Percentiles rank a stretch among this genome's conserved stretches.
phyloP scores from a whole-genome alignment of 2,329 filamentous ascomycete species.

The Hypocreales sp. region DNA sequence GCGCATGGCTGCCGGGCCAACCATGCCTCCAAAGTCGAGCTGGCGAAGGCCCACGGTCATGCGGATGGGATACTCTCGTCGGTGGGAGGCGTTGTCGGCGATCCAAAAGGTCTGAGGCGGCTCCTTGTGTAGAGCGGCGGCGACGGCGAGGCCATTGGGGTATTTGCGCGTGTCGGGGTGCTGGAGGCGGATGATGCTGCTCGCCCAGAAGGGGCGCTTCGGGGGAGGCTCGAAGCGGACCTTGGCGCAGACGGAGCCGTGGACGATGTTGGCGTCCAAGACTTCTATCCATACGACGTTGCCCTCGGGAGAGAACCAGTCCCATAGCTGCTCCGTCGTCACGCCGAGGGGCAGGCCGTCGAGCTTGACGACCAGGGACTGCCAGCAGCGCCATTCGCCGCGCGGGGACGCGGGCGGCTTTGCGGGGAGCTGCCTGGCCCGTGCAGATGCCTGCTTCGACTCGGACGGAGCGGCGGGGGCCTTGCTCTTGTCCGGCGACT shows the following conservation, averaged over 20 bases:
- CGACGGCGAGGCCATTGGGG: constrained; percentile 9
- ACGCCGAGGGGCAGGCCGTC: constrained; percentile 17
- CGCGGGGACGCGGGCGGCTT: not conserved
- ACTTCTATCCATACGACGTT: constrained; percentile 41
- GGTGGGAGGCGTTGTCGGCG: constrained; percentile 5
- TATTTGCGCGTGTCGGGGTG: constrained; percentile 8
- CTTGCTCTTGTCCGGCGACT: too few species aligned
- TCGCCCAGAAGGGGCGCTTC: constrained; percentile 31
- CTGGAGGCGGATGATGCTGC: constrained; percentile 11
- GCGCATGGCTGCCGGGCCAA: constrained; percentile 39
- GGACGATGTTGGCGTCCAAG: constrained; percentile 17
- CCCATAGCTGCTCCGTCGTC: constrained; percentile 29
- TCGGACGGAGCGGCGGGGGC: too few species aligned
- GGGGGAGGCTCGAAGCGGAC: constrained; percentile 46
- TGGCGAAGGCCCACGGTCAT: constrained; percentile 26
- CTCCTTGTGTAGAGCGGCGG: constrained; percentile 1
- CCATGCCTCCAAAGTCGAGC: constrained; percentile 48
- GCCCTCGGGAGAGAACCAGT: constrained; percentile 35
- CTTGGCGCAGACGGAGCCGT: constrained; percentile 16
- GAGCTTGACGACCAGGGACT: constrained; percentile 16
- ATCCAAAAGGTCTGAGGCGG: constrained; percentile 5
- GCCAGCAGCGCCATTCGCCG: constrained; percentile 17
- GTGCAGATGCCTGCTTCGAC: not conserved
- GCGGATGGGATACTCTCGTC: constrained; percentile 12
- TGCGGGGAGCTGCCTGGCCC: not conserved